phyloP scores from a whole-genome alignment of 2,329 filamentous ascomycete species.

The Nigrograna mackinnonii region DNA sequence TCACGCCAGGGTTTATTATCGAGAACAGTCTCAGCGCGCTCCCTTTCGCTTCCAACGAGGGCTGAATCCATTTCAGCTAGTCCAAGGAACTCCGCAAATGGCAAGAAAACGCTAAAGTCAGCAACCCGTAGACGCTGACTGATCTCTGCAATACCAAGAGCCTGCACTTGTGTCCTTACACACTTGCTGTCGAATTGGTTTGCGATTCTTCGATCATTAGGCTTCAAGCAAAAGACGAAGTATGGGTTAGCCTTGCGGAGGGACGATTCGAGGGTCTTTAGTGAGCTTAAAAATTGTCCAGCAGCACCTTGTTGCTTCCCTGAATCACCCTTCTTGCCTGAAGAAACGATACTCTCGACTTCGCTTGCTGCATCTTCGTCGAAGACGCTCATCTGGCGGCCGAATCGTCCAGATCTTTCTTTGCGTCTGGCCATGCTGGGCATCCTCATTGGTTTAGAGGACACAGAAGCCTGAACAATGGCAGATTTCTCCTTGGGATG shows the following conservation, averaged over 20 bases:
- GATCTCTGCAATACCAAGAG: slow-evolving; percentile 95
- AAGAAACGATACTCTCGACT: slow-evolving; percentile 42
- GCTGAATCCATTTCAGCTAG: slow-evolving; percentile 82
- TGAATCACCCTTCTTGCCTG: slow-evolving; percentile 35
- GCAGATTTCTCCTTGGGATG: slow-evolving; percentile 89
- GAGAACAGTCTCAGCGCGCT: slow-evolving; percentile 88
- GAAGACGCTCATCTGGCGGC: slow-evolving; percentile 40
- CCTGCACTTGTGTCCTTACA: slow-evolving; percentile 91
- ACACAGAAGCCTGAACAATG: slow-evolving; percentile 94
- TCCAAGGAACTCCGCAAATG: slow-evolving; percentile 93
- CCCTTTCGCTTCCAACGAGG: slow-evolving; percentile 87
- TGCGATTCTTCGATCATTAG: slow-evolving; percentile 93
- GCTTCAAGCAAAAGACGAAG: slow-evolving; percentile 96
- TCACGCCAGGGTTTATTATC: slow-evolving; percentile 90
- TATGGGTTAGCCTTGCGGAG: slow-evolving; percentile 88
- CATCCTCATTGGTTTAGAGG: slow-evolving; percentile 89
- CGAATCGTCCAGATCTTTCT: slow-evolving; percentile 56
- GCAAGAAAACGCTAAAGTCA: slow-evolving; percentile 94
- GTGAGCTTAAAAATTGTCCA: slow-evolving; percentile 84
- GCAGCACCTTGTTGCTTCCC: slow-evolving; percentile 80
- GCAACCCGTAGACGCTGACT: slow-evolving; percentile 90
- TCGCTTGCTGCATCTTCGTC: slow-evolving; percentile 54
- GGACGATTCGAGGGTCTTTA: slow-evolving; percentile 90
- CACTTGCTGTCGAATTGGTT: slow-evolving; percentile 99
- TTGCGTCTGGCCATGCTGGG: slow-evolving; percentile 90